These are phyloP conservation scores for Gautieria morchelliformis DNA, from an alignment of 768 basidiomycete species.

Conservation along the genomic window DNA sequence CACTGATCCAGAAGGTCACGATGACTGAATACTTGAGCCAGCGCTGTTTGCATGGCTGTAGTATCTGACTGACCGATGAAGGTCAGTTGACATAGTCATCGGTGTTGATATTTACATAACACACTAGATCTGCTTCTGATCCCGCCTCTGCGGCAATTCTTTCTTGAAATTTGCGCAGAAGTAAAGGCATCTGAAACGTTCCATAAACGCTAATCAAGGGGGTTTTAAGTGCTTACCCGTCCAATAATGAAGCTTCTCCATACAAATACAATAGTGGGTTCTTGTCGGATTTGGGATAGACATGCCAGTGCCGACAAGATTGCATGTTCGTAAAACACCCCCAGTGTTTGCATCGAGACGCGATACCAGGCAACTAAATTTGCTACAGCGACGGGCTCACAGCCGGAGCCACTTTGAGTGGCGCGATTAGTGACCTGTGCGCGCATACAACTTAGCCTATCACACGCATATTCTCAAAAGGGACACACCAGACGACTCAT, in stretches of 20 bases:
- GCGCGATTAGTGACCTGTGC: conserved; percentile 49
- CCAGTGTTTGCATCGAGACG: conserved; percentile 55
- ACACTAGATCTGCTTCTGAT: conserved; percentile 50
- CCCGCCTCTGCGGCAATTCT: conserved; percentile 42
- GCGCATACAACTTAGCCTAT: neutral
- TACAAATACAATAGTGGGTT: conserved; percentile 28
- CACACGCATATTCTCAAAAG: neutral
- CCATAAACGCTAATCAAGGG: conserved; percentile 2
- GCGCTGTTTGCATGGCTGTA: conserved; percentile 38
- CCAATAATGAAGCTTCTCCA: conserved; percentile 70
- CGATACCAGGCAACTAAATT: conserved; percentile 47
- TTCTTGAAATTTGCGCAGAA: conserved; percentile 48
- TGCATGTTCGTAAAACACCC: conserved; percentile 59
- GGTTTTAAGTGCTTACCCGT: conserved; percentile 37
- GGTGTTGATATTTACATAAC: conserved; percentile 11
- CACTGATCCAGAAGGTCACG: conserved; percentile 48
- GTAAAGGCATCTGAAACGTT: conserved; percentile 46
- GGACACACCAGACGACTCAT: conserved; percentile 50
- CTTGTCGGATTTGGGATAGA: conserved; percentile 37
- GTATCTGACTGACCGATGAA: conserved; percentile 17
- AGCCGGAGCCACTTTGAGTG: conserved; percentile 54
- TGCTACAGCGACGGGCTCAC: conserved; percentile 39
- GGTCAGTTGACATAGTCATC: conserved; percentile 11
- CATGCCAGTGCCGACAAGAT: conserved; percentile 54
- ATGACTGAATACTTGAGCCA: conserved; percentile 39